Evolutionary conservation across 352 stramenopile genomes (phyloP).

Genomic region (Pythium grandisporangium): DNA sequence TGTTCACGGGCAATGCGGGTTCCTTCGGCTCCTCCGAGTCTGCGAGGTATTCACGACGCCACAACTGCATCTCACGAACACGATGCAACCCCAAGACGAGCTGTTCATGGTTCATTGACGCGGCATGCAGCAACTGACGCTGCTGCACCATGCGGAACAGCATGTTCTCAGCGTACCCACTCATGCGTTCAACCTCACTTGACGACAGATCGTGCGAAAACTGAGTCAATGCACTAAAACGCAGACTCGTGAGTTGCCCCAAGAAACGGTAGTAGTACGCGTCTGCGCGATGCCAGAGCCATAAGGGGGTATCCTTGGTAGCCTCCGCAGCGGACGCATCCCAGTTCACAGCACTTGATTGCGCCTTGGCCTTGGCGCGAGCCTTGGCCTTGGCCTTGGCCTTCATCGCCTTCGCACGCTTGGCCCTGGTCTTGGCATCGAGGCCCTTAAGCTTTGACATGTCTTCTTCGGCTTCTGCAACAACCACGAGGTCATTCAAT

Average conservation of each 20-base stretch:
- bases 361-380: slow-evolving; percentile 4
- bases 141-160: slow-evolving; percentile 84
- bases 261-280: slow-evolving; percentile 88
- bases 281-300: slow-evolving; percentile 79
- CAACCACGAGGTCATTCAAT: slow-evolving; percentile 28
- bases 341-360: background rate
- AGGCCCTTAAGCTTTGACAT: too few relatives aligned
- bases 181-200: slow-evolving; percentile 82
- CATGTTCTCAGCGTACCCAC: slow-evolving; percentile 87
- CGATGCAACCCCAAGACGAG: slow-evolving; percentile 46
- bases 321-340: background rate
- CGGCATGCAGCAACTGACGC: slow-evolving; percentile 62
- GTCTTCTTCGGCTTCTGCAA: slow-evolving; percentile 16
- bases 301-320: slow-evolving; percentile 54
- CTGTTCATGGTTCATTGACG: slow-evolving; percentile 63
- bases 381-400: slow-evolving; percentile 20
- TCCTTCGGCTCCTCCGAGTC: slow-evolving; percentile 22
- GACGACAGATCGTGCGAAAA: slow-evolving; percentile 82
- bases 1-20: slow-evolving; percentile 19
- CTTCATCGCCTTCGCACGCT: slow-evolving; percentile 12
- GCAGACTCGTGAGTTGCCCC: slow-evolving; percentile 63
- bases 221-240: slow-evolving; percentile 67
- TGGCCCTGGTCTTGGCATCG: slow-evolving; percentile 1
- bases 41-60: slow-evolving; percentile 25
- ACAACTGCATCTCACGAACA: slow-evolving; percentile 10